Evolutionary conservation across 164 flowering plant genomes (phyloP).

Genomic region (Piper betle): DNA sequence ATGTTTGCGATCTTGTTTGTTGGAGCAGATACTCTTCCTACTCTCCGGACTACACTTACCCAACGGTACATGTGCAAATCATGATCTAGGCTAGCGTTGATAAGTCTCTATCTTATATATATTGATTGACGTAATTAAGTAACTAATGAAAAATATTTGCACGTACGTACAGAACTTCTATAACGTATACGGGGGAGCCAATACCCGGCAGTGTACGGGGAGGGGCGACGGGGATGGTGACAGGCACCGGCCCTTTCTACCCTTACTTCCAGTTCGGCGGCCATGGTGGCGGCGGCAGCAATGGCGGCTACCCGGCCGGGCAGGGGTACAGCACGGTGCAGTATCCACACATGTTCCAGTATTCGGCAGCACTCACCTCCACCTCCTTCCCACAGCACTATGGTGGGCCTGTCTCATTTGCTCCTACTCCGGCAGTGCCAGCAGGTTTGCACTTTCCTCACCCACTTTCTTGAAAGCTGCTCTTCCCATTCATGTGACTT

Average conservation of each 20-base stretch:
- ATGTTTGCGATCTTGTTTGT: background rate
- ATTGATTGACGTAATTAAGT: too few relatives aligned
- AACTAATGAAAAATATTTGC: too few relatives aligned
- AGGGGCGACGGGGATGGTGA: constrained; percentile 37
- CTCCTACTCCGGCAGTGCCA: constrained; percentile 51
- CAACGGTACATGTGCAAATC: constrained; percentile 40
- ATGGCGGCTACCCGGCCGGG: constrained; percentile 15
- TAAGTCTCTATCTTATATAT: too few relatives aligned
- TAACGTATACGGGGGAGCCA: constrained; percentile 50
- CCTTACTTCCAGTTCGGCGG: constrained; percentile 58
- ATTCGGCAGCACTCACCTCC: constrained; percentile 26
- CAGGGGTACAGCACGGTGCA: constrained; percentile 27
- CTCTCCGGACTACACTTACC: constrained; percentile 65
- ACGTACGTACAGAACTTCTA: constrained; percentile 52
- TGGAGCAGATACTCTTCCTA: constrained; percentile 56
- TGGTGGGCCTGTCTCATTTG: constrained; percentile 60
- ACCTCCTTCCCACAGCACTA: constrained; percentile 40
- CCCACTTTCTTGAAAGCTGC: background rate
- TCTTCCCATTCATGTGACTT: background rate
- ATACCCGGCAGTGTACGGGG: constrained; percentile 72
- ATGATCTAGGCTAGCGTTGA: background rate
- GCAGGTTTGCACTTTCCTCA: constrained; percentile 35
- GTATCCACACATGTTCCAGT: constrained; percentile 26
- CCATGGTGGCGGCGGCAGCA: constrained; percentile 41
- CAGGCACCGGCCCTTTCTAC: constrained; percentile 35